phyloP scores from a whole-genome alignment of 148 eudicot genomes.

The Chenopodium formosanum region DNA sequence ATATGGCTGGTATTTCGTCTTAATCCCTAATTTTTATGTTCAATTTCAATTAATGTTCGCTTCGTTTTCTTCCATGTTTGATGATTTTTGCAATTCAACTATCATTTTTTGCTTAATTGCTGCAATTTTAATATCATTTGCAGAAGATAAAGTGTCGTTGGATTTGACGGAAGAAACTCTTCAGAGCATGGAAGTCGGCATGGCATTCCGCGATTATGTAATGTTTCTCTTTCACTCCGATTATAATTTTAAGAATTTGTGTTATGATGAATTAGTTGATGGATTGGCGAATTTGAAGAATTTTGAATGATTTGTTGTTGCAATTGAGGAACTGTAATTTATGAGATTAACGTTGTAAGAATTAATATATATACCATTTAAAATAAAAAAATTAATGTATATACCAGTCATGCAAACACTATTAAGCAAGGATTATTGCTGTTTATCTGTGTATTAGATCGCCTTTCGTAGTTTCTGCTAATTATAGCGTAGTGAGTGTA shows the following conservation, averaged over 20 bases:
- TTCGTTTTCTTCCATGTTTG: not conserved
- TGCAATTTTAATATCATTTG: not conserved
- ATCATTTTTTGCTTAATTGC: not conserved
- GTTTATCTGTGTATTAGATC: too few relatives aligned
- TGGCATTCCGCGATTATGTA: constrained; percentile 97
- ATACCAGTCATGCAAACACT: not conserved
- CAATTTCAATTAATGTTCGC: not conserved
- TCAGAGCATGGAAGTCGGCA: constrained; percentile 99
- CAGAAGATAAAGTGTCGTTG: constrained; percentile 81
- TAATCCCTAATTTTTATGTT: not conserved
- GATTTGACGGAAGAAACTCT: constrained; percentile 84
- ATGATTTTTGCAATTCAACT: not conserved
- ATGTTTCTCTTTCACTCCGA: not conserved
- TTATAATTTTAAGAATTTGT: not conserved
- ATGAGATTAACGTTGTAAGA: not conserved
- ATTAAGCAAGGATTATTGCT: not conserved
- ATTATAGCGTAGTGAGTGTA: not conserved
- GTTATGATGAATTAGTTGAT: not conserved
- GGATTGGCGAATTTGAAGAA: not conserved
- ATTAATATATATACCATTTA: not conserved
- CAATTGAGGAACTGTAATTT: not conserved
- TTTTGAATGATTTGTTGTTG: too few relatives aligned
- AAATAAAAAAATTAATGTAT: too few relatives aligned
- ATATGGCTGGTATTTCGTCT: constrained; percentile 10
- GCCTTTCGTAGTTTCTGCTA: too few relatives aligned